These are phyloP conservation scores for Coccomyxa subellipsoidea DNA, from an alignment of 163 green algal species.

Conservation along the genomic window DNA sequence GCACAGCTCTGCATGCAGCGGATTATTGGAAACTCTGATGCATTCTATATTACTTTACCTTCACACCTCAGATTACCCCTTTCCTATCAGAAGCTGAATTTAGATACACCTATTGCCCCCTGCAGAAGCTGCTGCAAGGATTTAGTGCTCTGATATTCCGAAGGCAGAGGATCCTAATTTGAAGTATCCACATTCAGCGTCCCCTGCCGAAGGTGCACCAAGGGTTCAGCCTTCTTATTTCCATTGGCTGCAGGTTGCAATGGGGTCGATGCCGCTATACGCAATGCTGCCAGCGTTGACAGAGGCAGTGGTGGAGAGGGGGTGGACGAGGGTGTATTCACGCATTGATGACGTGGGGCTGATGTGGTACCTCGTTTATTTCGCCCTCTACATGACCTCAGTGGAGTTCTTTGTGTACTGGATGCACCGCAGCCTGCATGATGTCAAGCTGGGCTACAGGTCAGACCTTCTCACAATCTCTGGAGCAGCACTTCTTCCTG, in stretches of 20 bases:
- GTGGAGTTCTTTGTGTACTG: slow-evolving; percentile 97
- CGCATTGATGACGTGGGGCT: slow-evolving; percentile 71
- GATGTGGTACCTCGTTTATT: slow-evolving; percentile 65
- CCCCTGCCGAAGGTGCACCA: too few species aligned
- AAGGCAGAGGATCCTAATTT: too few species aligned
- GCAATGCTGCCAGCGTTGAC: slow-evolving; percentile 72
- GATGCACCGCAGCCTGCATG: slow-evolving; percentile 87
- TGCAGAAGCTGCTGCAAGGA: too few species aligned
- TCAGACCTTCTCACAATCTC: neutral
- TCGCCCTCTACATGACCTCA: slow-evolving; percentile 83
- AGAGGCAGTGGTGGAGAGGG: slow-evolving; percentile 75
- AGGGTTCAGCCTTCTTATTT: neutral
- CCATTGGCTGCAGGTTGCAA: slow-evolving; percentile 58
- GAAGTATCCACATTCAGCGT: too few species aligned
- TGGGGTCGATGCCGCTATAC: slow-evolving; percentile 82
- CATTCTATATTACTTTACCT: too few species aligned
- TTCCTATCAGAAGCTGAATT: too few species aligned
- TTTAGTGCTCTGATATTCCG: too few species aligned
- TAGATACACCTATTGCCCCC: too few species aligned
- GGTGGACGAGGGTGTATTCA: slow-evolving; percentile 80
- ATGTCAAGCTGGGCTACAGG: slow-evolving; percentile 73
- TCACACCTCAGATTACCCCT: too few species aligned
- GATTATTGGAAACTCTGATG: too few species aligned
- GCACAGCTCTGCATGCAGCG: too few species aligned
- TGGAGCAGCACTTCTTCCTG: neutral